These are phyloP conservation scores for Tetraselmis chui DNA, from an alignment of 139 green algal genomes.

Conservation along the genomic window DNA sequence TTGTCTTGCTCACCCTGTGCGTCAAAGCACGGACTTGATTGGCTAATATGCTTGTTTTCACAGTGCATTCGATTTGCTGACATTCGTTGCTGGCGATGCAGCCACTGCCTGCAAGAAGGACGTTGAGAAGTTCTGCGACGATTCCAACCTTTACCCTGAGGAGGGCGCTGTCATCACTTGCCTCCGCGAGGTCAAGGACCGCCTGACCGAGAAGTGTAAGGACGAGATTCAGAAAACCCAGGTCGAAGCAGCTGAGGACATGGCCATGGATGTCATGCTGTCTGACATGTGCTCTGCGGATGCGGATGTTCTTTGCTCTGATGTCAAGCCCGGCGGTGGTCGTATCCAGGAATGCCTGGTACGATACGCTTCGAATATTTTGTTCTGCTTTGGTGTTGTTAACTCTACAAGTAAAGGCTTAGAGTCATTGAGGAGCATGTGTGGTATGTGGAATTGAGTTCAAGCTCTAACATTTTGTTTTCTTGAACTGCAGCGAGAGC, in stretches of 20 bases:
- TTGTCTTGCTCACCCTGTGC: no score
- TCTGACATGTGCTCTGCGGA: conserved; percentile 38
- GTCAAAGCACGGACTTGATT: no score
- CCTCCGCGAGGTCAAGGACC: conserved; percentile 43
- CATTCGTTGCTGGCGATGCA: conserved; percentile 13
- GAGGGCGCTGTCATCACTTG: conserved; percentile 54
- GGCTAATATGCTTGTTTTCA: no score
- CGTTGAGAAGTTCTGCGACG: conserved; percentile 48
- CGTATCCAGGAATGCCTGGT: conserved; percentile 67
- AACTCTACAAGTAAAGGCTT: no score
- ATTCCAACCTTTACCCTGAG: conserved; percentile 27
- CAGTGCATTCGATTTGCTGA: neutral
- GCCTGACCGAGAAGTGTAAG: conserved; percentile 39
- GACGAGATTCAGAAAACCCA: conserved; percentile 51
- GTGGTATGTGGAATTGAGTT: no score
- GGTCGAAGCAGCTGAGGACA: conserved; percentile 48
- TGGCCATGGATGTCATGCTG: neutral
- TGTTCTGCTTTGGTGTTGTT: neutral
- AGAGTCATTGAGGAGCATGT: no score
- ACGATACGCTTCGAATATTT: neutral
- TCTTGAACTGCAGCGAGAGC: conserved; percentile 31
- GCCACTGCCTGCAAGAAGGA: conserved; percentile 64
- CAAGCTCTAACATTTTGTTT: neutral
- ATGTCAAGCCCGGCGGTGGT: conserved; percentile 43
- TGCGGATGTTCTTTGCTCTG: conserved; percentile 38